Evolutionary conservation across 768 basidiomycete species (phyloP), one percentile per base, ranked within the genome.

Genomic region (Boletellus ananiceps): DNA sequence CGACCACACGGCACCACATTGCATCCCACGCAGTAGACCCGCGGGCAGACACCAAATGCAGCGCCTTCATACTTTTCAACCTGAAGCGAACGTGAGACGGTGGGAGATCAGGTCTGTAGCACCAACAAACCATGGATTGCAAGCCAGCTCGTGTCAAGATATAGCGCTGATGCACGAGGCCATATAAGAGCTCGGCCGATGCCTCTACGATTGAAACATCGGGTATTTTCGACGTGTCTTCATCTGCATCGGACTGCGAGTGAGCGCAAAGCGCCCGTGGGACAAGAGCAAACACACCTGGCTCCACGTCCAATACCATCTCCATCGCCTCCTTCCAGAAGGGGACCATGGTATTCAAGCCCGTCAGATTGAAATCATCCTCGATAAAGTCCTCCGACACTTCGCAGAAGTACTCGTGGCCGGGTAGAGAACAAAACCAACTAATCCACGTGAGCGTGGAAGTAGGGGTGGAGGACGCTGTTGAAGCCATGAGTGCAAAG

Each of bases 311-410:
- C 57, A 99, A 71, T 14, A 99, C 93, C 96, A 99, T 99, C 74
- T 99, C 96, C 86, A 99, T 89, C 39, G 96, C 96, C 68, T 99
- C 96, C 68, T 97, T 98, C 93, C 95, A 99, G 67, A 99, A 99
- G 8, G 96, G 96, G 15, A 98, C 96, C 84, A 94, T 84, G 29
- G 80, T 80, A 63, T 93, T 95, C 66, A 99, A 71, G 6, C 96
- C 96, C 5, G 96, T 99, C 34, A 99, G 76, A 72, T 99, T 99
- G 75, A 99, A 99, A 65, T 98, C 92, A 71, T 99, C 96, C 68
- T 98, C 93, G 67, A 99, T 98, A 70, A 98, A 99, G 66, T 99
- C 96, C 66, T 96, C 94, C 50, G 91, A 86, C 40, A 97, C 94
- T 73, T 96, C 94, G 69, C 92, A 94, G 67, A 96, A 97, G 74